phyloP scores from a whole-genome alignment of 1,139 yeast species.

The Hyphopichia fennica region DNA sequence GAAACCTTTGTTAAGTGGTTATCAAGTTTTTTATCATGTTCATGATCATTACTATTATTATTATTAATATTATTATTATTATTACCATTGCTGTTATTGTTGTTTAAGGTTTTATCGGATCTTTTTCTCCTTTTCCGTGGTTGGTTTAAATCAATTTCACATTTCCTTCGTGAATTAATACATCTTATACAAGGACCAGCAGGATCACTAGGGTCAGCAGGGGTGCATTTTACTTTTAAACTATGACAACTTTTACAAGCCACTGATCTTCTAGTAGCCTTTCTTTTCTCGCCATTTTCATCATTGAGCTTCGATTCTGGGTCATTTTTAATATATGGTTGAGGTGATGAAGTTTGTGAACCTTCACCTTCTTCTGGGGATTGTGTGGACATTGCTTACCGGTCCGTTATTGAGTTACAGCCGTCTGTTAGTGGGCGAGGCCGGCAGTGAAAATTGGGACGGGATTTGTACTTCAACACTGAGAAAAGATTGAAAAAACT shows the following conservation, averaged over 20 bases:
- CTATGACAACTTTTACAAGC: slow-evolving; percentile 85
- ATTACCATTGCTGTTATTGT: not conserved
- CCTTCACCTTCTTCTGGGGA: not conserved
- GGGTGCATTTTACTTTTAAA: slow-evolving; percentile 79
- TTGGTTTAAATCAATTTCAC: slow-evolving; percentile 68
- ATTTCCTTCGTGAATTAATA: slow-evolving; percentile 56
- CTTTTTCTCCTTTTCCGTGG: slow-evolving; percentile 53
- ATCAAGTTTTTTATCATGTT: not conserved
- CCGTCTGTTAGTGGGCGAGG: no score
- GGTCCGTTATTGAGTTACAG: no score
- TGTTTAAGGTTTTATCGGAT: slow-evolving; percentile 19
- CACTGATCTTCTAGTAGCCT: slow-evolving; percentile 30
- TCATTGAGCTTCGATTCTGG: not conserved
- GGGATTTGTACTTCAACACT: no score
- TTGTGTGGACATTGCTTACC: not conserved
- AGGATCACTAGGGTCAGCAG: slow-evolving; percentile 59
- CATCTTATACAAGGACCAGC: slow-evolving; percentile 76
- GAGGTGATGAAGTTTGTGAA: not conserved
- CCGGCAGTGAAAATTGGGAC: no score
- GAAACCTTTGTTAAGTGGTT: no score
- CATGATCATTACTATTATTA: not conserved
- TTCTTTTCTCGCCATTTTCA: slow-evolving; percentile 6
- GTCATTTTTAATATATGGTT: not conserved
- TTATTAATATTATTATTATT: not conserved
- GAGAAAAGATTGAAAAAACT: no score